Conservation (phyloP, 163 green algal species). For the Chloromonas sp. region DNA sequence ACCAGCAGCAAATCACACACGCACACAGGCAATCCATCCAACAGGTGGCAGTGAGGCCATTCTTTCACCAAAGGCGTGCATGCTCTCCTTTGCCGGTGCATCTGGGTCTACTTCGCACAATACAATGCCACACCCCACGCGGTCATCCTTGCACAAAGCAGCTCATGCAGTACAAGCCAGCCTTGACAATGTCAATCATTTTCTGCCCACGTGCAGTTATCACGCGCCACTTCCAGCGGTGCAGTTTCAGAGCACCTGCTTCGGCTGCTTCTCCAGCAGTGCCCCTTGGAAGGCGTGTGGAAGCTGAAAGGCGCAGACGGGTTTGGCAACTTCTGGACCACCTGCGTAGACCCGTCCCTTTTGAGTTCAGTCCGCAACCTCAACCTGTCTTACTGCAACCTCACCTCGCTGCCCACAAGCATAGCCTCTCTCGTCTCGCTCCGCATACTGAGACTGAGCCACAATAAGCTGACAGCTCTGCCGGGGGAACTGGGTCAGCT, state of each 20-base stretch:
- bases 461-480: slow-evolving; percentile 76
- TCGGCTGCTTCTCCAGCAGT: slow-evolving; percentile 29
- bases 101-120: no score
- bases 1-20: no score
- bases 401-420: slow-evolving; percentile 44
- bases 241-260: slow-evolving; percentile 27
- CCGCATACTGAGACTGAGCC: slow-evolving; percentile 60
- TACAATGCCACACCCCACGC: no score
- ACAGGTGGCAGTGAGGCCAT: no score
- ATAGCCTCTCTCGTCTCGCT: slow-evolving; percentile 46
- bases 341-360: neutral
- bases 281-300: slow-evolving; percentile 28
- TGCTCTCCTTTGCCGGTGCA: no score
- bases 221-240: slow-evolving; percentile 9
- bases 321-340: slow-evolving; percentile 34
- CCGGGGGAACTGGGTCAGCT: slow-evolving; percentile 51
- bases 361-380: slow-evolving; percentile 50
- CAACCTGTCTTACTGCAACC: slow-evolving; percentile 53
- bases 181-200: no score
- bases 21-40: no score
- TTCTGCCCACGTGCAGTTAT: slow-evolving; percentile 12
- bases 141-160: no score
- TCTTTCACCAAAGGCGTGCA: no score
- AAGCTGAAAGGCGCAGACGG: slow-evolving; percentile 40
- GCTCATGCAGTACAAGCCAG: no score